Base-by-base conservation (phyloP, 2,329 filamentous ascomycete species). In the Aspergillus fructus region DNA sequence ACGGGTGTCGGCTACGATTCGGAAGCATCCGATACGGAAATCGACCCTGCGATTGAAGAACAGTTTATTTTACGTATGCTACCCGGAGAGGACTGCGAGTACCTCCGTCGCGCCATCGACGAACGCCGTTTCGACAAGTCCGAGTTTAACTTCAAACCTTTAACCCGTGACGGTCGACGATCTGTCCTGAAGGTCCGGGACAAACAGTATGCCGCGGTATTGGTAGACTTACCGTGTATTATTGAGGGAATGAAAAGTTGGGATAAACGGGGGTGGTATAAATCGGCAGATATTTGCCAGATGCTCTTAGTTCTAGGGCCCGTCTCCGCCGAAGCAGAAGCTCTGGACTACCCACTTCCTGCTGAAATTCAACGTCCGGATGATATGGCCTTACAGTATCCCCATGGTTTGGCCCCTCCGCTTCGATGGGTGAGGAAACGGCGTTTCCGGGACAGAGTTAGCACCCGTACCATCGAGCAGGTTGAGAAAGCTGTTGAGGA, bases 1-100 rank as follows among this genome's bases (percentile, higher is more conserved):
- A 84, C 85, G 1, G 94, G 94, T 51, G 91, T 96, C 55, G 94
- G 93, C 7, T 99, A 97, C 75, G 94, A 99, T 72, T 97, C 93
- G 3, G 94, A 97, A 74, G 91, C 93, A 12, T 94, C 92, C 55
- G 94, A 97, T 69, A 86, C 88, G 13, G 94, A 99, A 73, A 76
- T 80, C 9, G 94, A 99, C 68, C 94, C 94, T 0, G 83, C 89
- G 1, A 90, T 96, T 59, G 93, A 97, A 74, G 89, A 93, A 68
- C 89, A 96, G 62, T 91, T 97, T 64, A 82, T 99, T 8, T 75
- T 99, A 60, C 90, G 94, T 59, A 96, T 97, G 89, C 74, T 87
- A 54, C 90, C 92, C 0, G 93, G 92, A 0, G 85, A 89, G 30
- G 90, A 97, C 74, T 90, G 89, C 70, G 90, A 97, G 23, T 92